Evolutionary conservation across 2,329 filamentous ascomycete species (phyloP), one percentile per base, ranked within the genome.

Genomic region (Fusarium multiceps): DNA sequence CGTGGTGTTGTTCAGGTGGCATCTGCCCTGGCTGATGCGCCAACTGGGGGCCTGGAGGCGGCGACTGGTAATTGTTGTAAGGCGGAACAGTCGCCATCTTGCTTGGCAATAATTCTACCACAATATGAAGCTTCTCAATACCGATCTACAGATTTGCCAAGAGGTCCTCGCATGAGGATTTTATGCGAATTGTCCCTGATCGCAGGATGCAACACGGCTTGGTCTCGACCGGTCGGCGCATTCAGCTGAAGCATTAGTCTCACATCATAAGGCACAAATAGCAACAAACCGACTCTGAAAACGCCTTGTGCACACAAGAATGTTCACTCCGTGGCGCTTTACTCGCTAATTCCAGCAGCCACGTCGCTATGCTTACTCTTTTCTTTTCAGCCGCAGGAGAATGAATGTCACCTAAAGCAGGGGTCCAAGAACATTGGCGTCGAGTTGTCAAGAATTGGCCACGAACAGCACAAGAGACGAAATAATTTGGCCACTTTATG

Each of bases 221-320:
- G 47, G 66, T 69, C 67, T 66, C 30, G 67, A 69, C 62, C 66
- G 67, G 57, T 68, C 67, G 48, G 58, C 46, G 49, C 66, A 70
- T 69, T 67, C 66, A 69, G 67, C 67, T 70, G 49, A 62, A 63
- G 43, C 41, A 27, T 54, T 69, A 69, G 66, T 63, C 37, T 54
- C 61, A 66, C 43, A 48, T 62, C n/a, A 56, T 49, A n/a, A 70
- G 66, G 62, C 67, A 58, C 68, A 67, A 41, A 57, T 40, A 12
- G 54, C 30, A 25, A 51, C 8, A 41, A 9, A 40, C 14, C 18
- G 21, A 51, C 32, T 51, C 37, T 48, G 34, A 60, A 20, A 53
- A 66, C 27, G 63, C 63, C 63, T 66, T 51, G 49, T 42, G 23
- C 41, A 20, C 41, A n/a, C 23, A 20, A 37, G 40, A 18, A 13